Percentiles rank a stretch among this genome's conserved stretches.
Conservation (phyloP, 2,329 filamentous ascomycete genomes). For the Pseudodiploospora longispora region DNA sequence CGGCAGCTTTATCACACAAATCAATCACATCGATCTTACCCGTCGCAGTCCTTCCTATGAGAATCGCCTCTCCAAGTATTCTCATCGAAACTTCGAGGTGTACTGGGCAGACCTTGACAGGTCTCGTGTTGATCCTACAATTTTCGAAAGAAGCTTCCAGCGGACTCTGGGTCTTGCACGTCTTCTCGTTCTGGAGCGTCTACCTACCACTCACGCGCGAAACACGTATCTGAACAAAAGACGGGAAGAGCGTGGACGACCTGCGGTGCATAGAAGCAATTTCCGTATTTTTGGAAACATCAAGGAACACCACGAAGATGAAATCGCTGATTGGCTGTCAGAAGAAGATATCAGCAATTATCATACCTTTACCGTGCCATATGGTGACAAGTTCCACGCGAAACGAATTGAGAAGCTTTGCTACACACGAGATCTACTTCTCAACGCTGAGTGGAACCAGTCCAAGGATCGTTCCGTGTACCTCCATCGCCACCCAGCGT, state of each 20-base stretch:
- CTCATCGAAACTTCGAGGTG: constrained; percentile 75
- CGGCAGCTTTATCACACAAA: constrained; percentile 71
- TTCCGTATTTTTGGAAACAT: constrained; percentile 57
- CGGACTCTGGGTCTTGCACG: constrained; percentile 70
- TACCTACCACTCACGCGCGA: constrained; percentile 61
- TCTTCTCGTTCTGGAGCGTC: constrained; percentile 68
- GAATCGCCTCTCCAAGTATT: constrained; percentile 79
- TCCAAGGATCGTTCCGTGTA: constrained; percentile 66
- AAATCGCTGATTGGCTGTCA: constrained; percentile 75
- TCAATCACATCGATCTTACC: constrained; percentile 71
- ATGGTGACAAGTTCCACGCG: constrained; percentile 52
- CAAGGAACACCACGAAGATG: constrained; percentile 70
- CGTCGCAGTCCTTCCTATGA: constrained; percentile 81
- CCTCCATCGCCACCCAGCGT: constrained; percentile 76
- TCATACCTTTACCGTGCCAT: constrained; percentile 66
- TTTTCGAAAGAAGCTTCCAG: constrained; percentile 74
- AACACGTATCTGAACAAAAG: constrained; percentile 64
- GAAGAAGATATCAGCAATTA: constrained; percentile 72
- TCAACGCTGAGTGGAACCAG: constrained; percentile 84
- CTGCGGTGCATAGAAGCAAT: constrained; percentile 36
- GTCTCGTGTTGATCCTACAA: constrained; percentile 71
- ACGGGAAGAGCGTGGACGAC: constrained; percentile 63
- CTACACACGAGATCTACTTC: constrained; percentile 71
- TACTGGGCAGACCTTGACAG: constrained; percentile 71
- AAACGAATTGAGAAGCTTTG: constrained; percentile 74